Evolutionary conservation across 805 yeast genomes (phyloP).

Genomic region (Saturnispora sekii): DNA sequence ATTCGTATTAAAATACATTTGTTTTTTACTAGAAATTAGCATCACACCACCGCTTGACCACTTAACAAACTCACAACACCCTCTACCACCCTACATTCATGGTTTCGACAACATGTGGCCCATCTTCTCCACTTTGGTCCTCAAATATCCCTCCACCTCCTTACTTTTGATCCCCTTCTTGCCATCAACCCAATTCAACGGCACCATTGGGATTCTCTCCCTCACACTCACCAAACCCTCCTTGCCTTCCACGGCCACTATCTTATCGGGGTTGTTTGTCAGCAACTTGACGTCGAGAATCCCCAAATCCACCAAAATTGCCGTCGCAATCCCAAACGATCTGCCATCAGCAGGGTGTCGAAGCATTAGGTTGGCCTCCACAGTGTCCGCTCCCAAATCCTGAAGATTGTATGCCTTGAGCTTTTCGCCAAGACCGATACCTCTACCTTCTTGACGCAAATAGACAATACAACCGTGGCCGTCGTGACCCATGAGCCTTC

Average conservation of each 20-base stretch:
- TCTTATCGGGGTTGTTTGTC: conserved; percentile 95
- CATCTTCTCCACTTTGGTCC: conserved; percentile 95
- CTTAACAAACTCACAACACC: not conserved
- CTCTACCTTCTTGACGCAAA: conserved; percentile 95
- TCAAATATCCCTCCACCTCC: conserved; percentile 87
- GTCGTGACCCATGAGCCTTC: conserved; percentile 74
- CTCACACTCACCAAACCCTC: conserved; percentile 63
- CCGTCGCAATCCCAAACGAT: conserved; percentile 86
- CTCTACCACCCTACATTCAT: not conserved
- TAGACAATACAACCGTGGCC: conserved; percentile 95
- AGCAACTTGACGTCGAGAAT: conserved; percentile 60
- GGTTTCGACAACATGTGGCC: conserved; percentile 72
- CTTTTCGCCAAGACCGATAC: conserved; percentile 97
- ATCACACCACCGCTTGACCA: not conserved
- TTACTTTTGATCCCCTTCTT: conserved; percentile 62
- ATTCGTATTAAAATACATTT: too few species aligned
- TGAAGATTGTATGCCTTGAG: conserved; percentile 93
- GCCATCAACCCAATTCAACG: conserved; percentile 72
- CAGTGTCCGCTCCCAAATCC: conserved; percentile 97
- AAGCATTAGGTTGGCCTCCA: conserved; percentile 83
- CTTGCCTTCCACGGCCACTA: conserved; percentile 87
- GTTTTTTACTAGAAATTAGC: too few species aligned
- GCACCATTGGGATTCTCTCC: conserved; percentile 95
- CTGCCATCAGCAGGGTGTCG: conserved; percentile 99
- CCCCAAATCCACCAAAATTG: conserved; percentile 79